Conservation (phyloP, 2,329 filamentous ascomycete species). For the Diaporthe ilicicola region DNA sequence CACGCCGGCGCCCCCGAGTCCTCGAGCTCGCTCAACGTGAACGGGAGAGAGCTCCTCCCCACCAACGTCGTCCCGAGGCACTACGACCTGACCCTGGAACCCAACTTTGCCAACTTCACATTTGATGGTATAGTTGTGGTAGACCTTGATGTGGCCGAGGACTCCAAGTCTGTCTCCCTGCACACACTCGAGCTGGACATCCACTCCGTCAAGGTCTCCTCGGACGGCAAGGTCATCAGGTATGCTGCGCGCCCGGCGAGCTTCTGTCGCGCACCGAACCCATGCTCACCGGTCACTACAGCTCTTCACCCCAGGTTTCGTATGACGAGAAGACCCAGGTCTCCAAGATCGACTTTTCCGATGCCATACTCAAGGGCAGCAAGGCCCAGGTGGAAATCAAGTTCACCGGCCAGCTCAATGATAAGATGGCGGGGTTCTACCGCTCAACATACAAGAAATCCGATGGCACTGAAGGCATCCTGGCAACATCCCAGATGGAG, state of each 20-base stretch:
- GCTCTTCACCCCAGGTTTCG: constrained; percentile 72
- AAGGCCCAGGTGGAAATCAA: constrained; percentile 81
- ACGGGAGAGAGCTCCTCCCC: constrained; percentile 83
- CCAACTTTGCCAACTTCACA: constrained; percentile 86
- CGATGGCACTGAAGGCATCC: constrained; percentile 80
- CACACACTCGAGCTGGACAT: constrained; percentile 91
- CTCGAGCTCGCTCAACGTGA: constrained; percentile 46
- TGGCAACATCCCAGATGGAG: constrained; percentile 96
- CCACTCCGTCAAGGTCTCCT: constrained; percentile 73
- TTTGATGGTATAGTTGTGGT: constrained; percentile 87
- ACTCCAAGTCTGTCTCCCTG: constrained; percentile 84
- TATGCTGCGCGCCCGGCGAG: constrained; percentile 38
- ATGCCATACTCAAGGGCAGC: constrained; percentile 75
- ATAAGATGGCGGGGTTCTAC: constrained; percentile 91
- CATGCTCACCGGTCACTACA: constrained; percentile 46
- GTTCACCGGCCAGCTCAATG: constrained; percentile 82
- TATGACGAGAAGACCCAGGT: constrained; percentile 84
- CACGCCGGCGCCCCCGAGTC: constrained; percentile 45
- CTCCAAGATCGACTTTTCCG: constrained; percentile 81
- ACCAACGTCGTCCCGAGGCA: constrained; percentile 91
- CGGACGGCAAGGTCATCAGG: constrained; percentile 62
- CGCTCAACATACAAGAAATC: constrained; percentile 88
- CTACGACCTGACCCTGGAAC: constrained; percentile 92
- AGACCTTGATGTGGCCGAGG: constrained; percentile 85
- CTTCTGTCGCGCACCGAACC: constrained; percentile 26